Percentiles rank a stretch among this genome's conserved stretches.
Conservation (phyloP, 208 protist genomes). For the Trypanosoma congolense region DNA sequence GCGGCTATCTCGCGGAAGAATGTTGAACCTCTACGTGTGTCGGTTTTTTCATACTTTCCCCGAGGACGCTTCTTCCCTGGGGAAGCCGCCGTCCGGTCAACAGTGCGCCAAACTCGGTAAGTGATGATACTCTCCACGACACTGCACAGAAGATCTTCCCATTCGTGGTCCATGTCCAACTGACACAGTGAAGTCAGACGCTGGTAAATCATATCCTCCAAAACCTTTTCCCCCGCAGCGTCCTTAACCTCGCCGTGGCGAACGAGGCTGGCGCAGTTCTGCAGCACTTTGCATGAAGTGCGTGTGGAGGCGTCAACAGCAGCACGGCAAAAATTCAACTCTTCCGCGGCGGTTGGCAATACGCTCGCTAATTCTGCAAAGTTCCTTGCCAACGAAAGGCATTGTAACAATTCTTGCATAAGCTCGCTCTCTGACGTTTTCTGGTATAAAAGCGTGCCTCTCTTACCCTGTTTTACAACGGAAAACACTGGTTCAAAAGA, state of each 20-base stretch:
- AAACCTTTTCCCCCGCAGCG: slow-evolving; percentile 11
- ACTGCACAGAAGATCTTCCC: slow-evolving; percentile 70
- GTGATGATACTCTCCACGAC: slow-evolving; percentile 61
- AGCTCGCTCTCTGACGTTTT: slow-evolving; percentile 53
- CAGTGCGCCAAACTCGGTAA: slow-evolving; percentile 30
- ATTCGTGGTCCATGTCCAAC: slow-evolving; percentile 69
- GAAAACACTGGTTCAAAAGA: slow-evolving; percentile 22
- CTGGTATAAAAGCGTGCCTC: slow-evolving; percentile 24
- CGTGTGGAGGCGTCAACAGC: slow-evolving; percentile 60
- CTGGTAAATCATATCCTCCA: slow-evolving; percentile 31
- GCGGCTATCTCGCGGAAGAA: slow-evolving; percentile 5
- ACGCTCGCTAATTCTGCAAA: slow-evolving; percentile 22
- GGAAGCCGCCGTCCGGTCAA: background rate
- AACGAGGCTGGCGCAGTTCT: slow-evolving; percentile 49
- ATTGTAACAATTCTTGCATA: slow-evolving; percentile 73
- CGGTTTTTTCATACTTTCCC: background rate
- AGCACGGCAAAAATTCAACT: slow-evolving; percentile 61
- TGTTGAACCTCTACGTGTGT: background rate
- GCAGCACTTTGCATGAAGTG: slow-evolving; percentile 61
- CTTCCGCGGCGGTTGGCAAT: slow-evolving; percentile 42
- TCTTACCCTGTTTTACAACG: slow-evolving; percentile 17
- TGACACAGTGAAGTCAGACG: slow-evolving; percentile 29
- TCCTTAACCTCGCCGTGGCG: slow-evolving; percentile 22
- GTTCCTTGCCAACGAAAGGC: slow-evolving; percentile 42
- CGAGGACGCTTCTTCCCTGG: slow-evolving; percentile 6